Base-by-base conservation (phyloP, 352 stramenopile genomes). In the Plasmopara halstedii region DNA sequence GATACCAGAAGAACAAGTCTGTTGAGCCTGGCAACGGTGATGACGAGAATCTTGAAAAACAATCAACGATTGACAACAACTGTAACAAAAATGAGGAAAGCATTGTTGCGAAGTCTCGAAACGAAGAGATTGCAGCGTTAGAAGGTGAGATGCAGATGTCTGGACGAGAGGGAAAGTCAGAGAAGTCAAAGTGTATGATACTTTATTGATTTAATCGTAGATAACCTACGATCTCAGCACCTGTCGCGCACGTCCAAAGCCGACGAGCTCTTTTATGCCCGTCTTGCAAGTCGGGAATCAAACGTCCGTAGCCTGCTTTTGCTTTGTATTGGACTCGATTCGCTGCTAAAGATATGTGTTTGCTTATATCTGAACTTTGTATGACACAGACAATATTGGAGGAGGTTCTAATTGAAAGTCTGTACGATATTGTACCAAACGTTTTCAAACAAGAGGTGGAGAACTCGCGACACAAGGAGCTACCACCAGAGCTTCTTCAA, bases 401-500 rank as follows among this genome's bases (percentile, higher is more conserved):
- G 8, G 70, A 88, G 55, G 70, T 85, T 1, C 37, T 85, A 17
- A 52, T 69, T 8, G 74, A 88, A 22, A 52, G 79, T 14, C 39
- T 85, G 14, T 77, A 68, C 18, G 68, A 88, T 3, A 42, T 82
- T n/a, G 60, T 73, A 8, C 59, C 69, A 32, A 76, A 85, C 6
- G 53, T 64, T 2, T 85, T 70, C 47, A 64, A 88, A 13, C 58
- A 73, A 33, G 76, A 66, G 25, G 66, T 81, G 43, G 56, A 57
- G 3, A 77, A 66, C n/a, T 46, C 55, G 7, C 52, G 61, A 1
- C 70, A 70, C 42, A 77, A 70, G 38, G 62, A 85, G 38, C 58
- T 92, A 15, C 67, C 76, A 9, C 53, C 62, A 2, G 79, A 90
- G n/a, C 60, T 85, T 23, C 64, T 85, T 6, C 42, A 73, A 20